phyloP scores from a whole-genome alignment of 2,329 filamentous ascomycete species.

The Hypoxylon sp. region DNA sequence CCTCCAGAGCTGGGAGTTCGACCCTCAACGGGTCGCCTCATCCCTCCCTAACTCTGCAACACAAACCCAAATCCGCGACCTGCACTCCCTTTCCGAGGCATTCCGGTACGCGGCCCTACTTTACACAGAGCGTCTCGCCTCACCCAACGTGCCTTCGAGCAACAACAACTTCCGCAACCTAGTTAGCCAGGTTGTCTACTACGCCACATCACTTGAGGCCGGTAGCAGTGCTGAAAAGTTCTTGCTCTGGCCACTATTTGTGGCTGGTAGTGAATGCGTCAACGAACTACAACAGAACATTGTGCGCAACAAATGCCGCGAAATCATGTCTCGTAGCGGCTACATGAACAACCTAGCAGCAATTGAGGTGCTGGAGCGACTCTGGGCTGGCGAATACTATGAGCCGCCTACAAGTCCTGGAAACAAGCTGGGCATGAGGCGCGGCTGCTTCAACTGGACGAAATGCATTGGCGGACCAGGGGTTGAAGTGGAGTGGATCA shows the following conservation, averaged over 20 bases:
- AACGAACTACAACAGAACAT: conserved; percentile 83
- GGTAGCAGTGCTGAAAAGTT: conserved; percentile 86
- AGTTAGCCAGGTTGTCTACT: conserved; percentile 85
- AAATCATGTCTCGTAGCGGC: conserved; percentile 89
- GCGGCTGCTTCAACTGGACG: conserved; percentile 71
- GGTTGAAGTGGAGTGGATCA: conserved; percentile 75
- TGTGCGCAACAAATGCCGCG: conserved; percentile 83
- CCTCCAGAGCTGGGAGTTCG: conserved; percentile 86
- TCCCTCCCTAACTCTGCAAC: conserved; percentile 67
- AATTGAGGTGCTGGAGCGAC: conserved; percentile 85
- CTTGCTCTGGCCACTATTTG: conserved; percentile 92
- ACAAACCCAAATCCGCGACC: conserved; percentile 76
- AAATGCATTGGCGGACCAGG: conserved; percentile 70
- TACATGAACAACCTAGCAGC: conserved; percentile 95
- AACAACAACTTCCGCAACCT: conserved; percentile 86
- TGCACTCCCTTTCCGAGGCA: conserved; percentile 87
- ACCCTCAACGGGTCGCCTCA: conserved; percentile 66
- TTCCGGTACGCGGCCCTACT: conserved; percentile 92
- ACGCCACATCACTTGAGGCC: conserved; percentile 83
- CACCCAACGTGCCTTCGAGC: conserved; percentile 79
- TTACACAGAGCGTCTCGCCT: conserved; percentile 89
- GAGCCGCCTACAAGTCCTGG: conserved; percentile 56
- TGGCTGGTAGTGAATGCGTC: conserved; percentile 90
- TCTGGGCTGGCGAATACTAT: conserved; percentile 76
- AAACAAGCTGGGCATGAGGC: conserved; percentile 57